phyloP scores from a whole-genome alignment of 129 eudicot species.

The Logfia minima region DNA sequence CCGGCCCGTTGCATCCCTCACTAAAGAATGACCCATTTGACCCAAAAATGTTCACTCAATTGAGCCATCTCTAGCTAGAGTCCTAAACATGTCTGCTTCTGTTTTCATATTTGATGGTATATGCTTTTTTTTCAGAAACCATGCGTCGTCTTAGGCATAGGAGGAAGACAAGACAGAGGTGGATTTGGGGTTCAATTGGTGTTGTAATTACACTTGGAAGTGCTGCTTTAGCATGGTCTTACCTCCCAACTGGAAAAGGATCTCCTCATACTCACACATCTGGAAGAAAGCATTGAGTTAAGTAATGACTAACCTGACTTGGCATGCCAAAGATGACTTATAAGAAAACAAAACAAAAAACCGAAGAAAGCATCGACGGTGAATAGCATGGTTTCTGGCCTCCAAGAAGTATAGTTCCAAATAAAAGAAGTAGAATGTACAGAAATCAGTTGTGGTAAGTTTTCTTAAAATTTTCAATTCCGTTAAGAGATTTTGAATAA shows the following conservation, averaged over 20 bases:
- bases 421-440: constrained; percentile 13
- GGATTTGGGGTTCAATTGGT: constrained; percentile 82
- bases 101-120: background rate
- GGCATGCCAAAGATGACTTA: constrained; percentile 17
- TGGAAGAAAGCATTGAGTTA: constrained; percentile 24
- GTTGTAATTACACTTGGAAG: constrained; percentile 66
- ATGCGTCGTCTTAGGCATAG: constrained; percentile 73
- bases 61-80: background rate
- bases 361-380: constrained; percentile 9
- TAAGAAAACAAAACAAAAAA: background rate
- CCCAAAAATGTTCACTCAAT: background rate
- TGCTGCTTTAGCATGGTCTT: constrained; percentile 76
- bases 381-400: constrained; percentile 22
- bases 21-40: background rate
- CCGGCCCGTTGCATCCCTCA: background rate
- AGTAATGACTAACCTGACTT: constrained; percentile 27
- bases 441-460: background rate
- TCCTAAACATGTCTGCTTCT: background rate
- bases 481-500: background rate
- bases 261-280: constrained; percentile 33
- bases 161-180: constrained; percentile 68
- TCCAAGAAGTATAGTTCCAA: constrained; percentile 28
- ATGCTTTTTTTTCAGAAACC: constrained; percentile 41
- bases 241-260: constrained; percentile 55
- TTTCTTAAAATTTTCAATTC: background rate